phyloP scores from a whole-genome alignment of 805 yeast species.

The Myxozyma vanderwaltii region DNA sequence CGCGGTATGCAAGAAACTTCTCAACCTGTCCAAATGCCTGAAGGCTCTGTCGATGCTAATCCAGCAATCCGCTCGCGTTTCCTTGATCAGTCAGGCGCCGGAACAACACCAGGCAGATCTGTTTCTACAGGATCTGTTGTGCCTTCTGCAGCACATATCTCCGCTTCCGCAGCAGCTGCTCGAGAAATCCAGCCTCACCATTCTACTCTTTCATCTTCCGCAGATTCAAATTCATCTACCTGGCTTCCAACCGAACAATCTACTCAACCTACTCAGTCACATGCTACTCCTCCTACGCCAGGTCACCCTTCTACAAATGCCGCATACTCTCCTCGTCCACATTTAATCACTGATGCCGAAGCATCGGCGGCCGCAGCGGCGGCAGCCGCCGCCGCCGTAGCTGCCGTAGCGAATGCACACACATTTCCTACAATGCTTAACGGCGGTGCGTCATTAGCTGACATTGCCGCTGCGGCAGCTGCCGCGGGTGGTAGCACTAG shows the following conservation, averaged over 20 bases:
- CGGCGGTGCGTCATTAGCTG: slow-evolving; percentile 28
- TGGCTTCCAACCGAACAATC: slow-evolving; percentile 13
- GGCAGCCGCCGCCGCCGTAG: slow-evolving; percentile 33
- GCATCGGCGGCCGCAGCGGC: slow-evolving; percentile 33
- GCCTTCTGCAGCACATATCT: slow-evolving; percentile 1
- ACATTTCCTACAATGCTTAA: slow-evolving; percentile 8
- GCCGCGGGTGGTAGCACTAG: slow-evolving; percentile 18
- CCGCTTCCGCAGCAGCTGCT: slow-evolving; percentile 3
- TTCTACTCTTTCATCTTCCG: slow-evolving; percentile 5
- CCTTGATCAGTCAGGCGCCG: slow-evolving; percentile 4
- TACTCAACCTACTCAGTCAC: not conserved
- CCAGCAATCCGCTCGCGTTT: slow-evolving; percentile 26
- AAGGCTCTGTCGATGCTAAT: slow-evolving; percentile 23
- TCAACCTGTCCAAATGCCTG: not conserved
- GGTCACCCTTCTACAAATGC: slow-evolving; percentile 6
- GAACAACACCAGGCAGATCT: not conserved
- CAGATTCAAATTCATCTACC: slow-evolving; percentile 13
- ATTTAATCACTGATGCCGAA: slow-evolving; percentile 28
- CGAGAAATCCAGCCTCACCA: not conserved
- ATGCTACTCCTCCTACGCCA: not conserved
- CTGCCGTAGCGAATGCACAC: slow-evolving; percentile 26
- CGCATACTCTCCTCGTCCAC: slow-evolving; percentile 10
- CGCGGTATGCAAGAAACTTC: slow-evolving; percentile 1
- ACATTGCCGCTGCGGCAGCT: slow-evolving; percentile 28
- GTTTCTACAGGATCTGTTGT: not conserved